These are phyloP conservation scores for Diaporthe capsici DNA, from an alignment of 2,329 filamentous ascomycete genomes.

Conservation along the genomic window DNA sequence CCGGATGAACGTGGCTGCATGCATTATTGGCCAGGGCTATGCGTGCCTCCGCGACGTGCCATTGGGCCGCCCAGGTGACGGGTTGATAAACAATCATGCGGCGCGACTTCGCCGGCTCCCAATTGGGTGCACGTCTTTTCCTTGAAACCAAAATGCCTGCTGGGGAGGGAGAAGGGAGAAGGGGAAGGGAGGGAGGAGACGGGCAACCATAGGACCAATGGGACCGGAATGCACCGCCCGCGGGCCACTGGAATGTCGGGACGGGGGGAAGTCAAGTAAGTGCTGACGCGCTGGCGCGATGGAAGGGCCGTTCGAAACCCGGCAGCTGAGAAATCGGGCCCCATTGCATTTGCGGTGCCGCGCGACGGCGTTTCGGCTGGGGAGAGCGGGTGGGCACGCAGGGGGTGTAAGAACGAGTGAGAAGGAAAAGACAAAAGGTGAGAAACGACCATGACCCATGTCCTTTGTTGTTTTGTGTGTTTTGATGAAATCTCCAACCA, in stretches of 20 bases:
- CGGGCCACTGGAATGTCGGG: slow-evolving; percentile 14
- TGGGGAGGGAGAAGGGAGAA: not conserved
- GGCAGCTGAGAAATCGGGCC: slow-evolving; percentile 18
- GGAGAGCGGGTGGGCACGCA: not conserved
- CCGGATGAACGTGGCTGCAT: slow-evolving; percentile 12
- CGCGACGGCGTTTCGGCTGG: slow-evolving; percentile 2
- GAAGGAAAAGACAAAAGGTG: not conserved
- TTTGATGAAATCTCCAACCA: slow-evolving; percentile 23
- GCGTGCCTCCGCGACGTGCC: slow-evolving; percentile 1
- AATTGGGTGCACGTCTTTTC: slow-evolving; percentile 25
- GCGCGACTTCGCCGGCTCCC: slow-evolving; percentile 19
- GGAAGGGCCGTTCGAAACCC: slow-evolving; percentile 9
- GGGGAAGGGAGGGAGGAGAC: not conserved
- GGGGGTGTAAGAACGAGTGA: no score
- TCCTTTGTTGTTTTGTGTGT: not conserved
- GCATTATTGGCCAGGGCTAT: slow-evolving; percentile 11
- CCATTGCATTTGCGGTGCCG: slow-evolving; percentile 1
- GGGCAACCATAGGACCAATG: not conserved
- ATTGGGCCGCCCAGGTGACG: slow-evolving; percentile 28
- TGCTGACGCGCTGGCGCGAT: slow-evolving; percentile 29
- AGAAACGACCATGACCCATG: slow-evolving; percentile 16
- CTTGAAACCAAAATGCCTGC: slow-evolving; percentile 12
- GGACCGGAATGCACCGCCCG: slow-evolving; percentile 17
- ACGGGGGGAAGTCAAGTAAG: not conserved
- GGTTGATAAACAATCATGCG: slow-evolving; percentile 33